These are phyloP conservation scores for Abelmoschus esculentus DNA, from an alignment of 345 rosid genomes.

Conservation along the genomic window DNA sequence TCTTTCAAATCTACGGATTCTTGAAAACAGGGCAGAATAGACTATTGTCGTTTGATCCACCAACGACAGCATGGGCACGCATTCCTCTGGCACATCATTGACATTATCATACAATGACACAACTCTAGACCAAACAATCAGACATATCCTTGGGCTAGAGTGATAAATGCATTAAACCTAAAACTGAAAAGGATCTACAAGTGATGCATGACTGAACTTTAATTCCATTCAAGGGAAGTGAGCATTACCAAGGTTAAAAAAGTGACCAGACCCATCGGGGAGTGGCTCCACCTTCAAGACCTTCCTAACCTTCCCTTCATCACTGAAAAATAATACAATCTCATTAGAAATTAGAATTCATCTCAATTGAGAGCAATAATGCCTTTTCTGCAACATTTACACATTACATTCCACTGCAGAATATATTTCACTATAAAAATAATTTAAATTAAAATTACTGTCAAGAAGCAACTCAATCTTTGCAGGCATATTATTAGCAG, in stretches of 20 bases:
- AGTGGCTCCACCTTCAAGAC: conserved; percentile 87
- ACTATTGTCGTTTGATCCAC: not conserved
- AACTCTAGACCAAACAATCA: not conserved
- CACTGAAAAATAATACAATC: conserved; percentile 38
- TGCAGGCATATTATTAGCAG: not conserved
- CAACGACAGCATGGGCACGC: not conserved
- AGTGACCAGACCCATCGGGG: conserved; percentile 91
- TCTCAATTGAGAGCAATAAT: not conserved
- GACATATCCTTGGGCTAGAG: not conserved
- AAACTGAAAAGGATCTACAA: not conserved
- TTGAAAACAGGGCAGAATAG: no score
- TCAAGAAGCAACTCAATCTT: not conserved
- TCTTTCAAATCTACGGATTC: not conserved
- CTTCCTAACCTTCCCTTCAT: conserved; percentile 91
- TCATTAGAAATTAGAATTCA: not conserved
- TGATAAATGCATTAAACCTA: not conserved
- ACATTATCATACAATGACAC: not conserved
- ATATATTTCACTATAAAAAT: not conserved
- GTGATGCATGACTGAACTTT: not conserved
- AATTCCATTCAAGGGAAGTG: conserved; percentile 19
- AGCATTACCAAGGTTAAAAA: conserved; percentile 77
- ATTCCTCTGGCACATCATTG: not conserved
- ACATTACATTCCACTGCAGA: not conserved
- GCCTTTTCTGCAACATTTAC: not conserved
- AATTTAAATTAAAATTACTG: not conserved